A percentile compares a stretch with the other conserved stretches of the same genome.
Conservation (phyloP, 305 asterid genomes). For the Fraxinus baroniana region DNA sequence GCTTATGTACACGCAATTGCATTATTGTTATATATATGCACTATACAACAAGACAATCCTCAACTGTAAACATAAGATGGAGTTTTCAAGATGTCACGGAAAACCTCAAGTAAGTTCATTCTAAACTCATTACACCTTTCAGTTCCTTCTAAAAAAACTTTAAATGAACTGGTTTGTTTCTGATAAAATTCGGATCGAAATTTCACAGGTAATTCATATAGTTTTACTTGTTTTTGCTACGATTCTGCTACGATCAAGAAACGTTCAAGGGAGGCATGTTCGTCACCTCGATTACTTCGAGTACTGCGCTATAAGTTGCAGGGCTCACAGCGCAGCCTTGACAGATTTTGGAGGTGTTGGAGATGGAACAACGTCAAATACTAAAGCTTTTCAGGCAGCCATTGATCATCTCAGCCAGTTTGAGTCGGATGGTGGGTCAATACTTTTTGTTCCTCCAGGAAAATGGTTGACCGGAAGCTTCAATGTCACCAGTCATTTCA, state of each 20-base stretch:
- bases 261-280: conserved; percentile 29
- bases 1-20: conserved; percentile 21
- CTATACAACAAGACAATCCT: neutral
- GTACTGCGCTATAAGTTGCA: conserved; percentile 57
- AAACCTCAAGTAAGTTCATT: conserved; percentile 23
- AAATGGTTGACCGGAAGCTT: conserved; percentile 92
- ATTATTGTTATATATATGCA: neutral
- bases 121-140: neutral
- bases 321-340: conserved; percentile 58
- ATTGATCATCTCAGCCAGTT: conserved; percentile 55
- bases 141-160: neutral
- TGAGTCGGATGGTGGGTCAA: conserved; percentile 66
- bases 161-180: neutral
- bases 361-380: conserved; percentile 75
- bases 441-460: conserved; percentile 84
- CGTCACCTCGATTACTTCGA: conserved; percentile 35
- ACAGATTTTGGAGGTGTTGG: conserved; percentile 89
- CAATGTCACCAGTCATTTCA: conserved; percentile 85
- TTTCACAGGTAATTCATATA: conserved; percentile 33
- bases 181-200: neutral
- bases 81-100: conserved; percentile 16
- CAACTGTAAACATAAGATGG: conserved; percentile 16
- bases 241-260: conserved; percentile 36
- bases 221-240: conserved; percentile 33
- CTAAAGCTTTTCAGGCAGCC: conserved; percentile 68